These are phyloP conservation scores for Patellaria atrata DNA, from an alignment of 495 filamentous ascomycete species.

Conservation along the genomic window DNA sequence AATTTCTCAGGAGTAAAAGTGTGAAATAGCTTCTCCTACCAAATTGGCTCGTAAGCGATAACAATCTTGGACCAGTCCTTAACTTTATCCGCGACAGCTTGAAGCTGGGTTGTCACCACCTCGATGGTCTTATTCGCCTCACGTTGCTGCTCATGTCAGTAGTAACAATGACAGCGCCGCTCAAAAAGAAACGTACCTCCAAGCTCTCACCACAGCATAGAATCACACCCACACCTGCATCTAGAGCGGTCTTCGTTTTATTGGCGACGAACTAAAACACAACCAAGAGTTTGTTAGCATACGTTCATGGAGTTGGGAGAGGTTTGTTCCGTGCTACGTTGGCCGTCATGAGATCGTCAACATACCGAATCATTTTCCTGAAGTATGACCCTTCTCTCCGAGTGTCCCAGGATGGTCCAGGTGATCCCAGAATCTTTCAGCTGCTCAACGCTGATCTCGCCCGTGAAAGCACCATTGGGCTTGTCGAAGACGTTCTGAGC, in stretches of 20 bases:
- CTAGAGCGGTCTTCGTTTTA: slow-evolving; percentile 84
- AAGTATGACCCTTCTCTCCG: slow-evolving; percentile 76
- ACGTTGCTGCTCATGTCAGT: slow-evolving; percentile 43
- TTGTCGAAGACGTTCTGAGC: slow-evolving; percentile 96
- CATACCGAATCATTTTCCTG: slow-evolving; percentile 52
- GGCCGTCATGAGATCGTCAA: no score
- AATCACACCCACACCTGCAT: slow-evolving; percentile 78
- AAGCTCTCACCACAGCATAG: slow-evolving; percentile 92
- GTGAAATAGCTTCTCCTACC: slow-evolving; percentile 33
- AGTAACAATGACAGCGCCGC: background rate
- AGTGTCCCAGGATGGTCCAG: slow-evolving; percentile 88
- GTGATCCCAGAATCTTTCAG: slow-evolving; percentile 72
- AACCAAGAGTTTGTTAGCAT: no score
- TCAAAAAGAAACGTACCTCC: slow-evolving; percentile 42
- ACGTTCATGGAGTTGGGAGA: no score
- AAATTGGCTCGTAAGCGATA: slow-evolving; percentile 97
- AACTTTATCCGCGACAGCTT: slow-evolving; percentile 43
- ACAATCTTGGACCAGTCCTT: slow-evolving; percentile 87
- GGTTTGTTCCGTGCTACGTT: no score
- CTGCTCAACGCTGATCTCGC: slow-evolving; percentile 85
- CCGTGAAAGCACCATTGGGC: slow-evolving; percentile 92
- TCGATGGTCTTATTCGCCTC: slow-evolving; percentile 76
- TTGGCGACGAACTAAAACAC: slow-evolving; percentile 67
- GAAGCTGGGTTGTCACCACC: slow-evolving; percentile 53
- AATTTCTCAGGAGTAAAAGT: slow-evolving; percentile 1